A percentile compares a stretch with the other conserved stretches of the same genome.
Conservation (phyloP, 2,329 filamentous ascomycete genomes). For the Daldinia sp. region DNA sequence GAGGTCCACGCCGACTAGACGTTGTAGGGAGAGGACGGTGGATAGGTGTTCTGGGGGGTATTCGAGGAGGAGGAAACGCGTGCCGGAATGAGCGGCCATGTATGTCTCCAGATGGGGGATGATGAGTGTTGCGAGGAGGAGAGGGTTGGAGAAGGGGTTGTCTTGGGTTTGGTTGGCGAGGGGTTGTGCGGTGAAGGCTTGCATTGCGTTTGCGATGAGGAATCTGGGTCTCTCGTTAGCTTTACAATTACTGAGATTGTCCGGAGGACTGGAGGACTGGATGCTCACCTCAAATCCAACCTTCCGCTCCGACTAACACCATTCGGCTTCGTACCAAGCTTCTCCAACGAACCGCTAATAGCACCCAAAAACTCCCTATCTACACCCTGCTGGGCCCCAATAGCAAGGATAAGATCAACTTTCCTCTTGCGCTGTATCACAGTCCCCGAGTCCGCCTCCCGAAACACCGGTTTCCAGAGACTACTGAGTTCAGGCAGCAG, state of each 20-base stretch:
- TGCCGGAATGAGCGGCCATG: slow-evolving; percentile 59
- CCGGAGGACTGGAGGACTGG: background rate
- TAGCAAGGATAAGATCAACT: slow-evolving; percentile 66
- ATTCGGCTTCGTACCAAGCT: slow-evolving; percentile 59
- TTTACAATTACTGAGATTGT: background rate
- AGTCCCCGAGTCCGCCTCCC: slow-evolving; percentile 46
- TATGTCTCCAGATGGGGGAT: slow-evolving; percentile 69
- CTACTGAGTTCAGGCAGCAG: slow-evolving; percentile 58
- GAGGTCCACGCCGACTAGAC: slow-evolving; percentile 62
- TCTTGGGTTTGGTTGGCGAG: slow-evolving; percentile 59
- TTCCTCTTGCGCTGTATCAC: slow-evolving; percentile 49
- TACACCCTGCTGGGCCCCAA: slow-evolving; percentile 65
- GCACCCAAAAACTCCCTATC: slow-evolving; percentile 57
- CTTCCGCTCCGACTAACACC: slow-evolving; percentile 62
- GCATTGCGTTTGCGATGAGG: slow-evolving; percentile 68
- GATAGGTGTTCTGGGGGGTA: slow-evolving; percentile 65
- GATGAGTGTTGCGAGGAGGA: slow-evolving; percentile 64
- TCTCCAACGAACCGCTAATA: slow-evolving; percentile 62
- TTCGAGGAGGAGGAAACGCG: slow-evolving; percentile 66
- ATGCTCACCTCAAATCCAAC: slow-evolving; percentile 64
- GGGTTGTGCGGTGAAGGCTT: slow-evolving; percentile 62
- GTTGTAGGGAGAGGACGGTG: slow-evolving; percentile 65
- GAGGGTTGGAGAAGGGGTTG: slow-evolving; percentile 63
- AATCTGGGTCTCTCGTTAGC: slow-evolving; percentile 50
- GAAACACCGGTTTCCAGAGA: slow-evolving; percentile 63